These are phyloP conservation scores for Myxozyma sirexii DNA, from an alignment of 805 yeast species.

Conservation along the genomic window DNA sequence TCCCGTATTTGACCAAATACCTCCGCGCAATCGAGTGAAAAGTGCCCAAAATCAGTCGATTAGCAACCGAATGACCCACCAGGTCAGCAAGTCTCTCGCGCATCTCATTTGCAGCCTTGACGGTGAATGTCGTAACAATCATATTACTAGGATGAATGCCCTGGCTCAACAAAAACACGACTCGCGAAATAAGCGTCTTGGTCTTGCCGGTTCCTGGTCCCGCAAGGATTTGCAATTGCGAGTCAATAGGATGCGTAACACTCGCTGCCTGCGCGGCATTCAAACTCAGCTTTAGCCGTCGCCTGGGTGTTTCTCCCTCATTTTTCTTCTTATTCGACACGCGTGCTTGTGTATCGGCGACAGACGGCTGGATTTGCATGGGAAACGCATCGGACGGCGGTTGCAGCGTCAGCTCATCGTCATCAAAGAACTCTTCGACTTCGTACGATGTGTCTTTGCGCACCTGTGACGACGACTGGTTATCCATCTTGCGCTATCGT, in stretches of 20 bases:
- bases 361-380: not conserved
- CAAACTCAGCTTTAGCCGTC: slow-evolving; percentile 31
- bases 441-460: slow-evolving; percentile 9
- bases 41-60: slow-evolving; percentile 71
- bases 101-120: slow-evolving; percentile 90
- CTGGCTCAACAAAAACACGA: slow-evolving; percentile 55
- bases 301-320: slow-evolving; percentile 3
- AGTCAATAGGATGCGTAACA: slow-evolving; percentile 47
- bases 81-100: slow-evolving; percentile 54
- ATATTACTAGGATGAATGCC: slow-evolving; percentile 62
- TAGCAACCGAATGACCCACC: slow-evolving; percentile 40
- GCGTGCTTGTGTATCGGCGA: not conserved
- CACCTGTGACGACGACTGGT: slow-evolving; percentile 7
- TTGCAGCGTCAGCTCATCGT: slow-evolving; percentile 13
- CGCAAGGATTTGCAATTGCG: slow-evolving; percentile 57
- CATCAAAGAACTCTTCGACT: slow-evolving; percentile 13
- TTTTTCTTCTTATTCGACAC: not conserved
- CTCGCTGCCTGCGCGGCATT: slow-evolving; percentile 52
- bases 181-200: slow-evolving; percentile 75
- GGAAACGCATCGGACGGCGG: slow-evolving; percentile 8
- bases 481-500: not conserved
- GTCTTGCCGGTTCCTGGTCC: slow-evolving; percentile 78
- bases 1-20: slow-evolving; percentile 60
- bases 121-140: slow-evolving; percentile 89
- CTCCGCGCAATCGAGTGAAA: slow-evolving; percentile 82